Evolutionary conservation across 2,329 filamentous ascomycete species (phyloP).

Genomic region (Aureobasidium sp.): DNA sequence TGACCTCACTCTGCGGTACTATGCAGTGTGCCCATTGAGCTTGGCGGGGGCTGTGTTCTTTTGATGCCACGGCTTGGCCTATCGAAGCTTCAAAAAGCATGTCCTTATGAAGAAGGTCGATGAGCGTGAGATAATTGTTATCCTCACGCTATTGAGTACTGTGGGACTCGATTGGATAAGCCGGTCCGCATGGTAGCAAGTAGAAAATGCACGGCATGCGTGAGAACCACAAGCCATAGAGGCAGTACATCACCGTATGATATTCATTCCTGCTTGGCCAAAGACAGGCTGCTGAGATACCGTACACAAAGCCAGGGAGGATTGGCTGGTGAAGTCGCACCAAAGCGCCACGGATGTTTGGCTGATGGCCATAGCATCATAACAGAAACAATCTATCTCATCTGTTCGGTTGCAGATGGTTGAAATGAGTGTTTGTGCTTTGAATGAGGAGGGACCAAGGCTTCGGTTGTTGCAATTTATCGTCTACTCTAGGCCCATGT

Average conservation of each 20-base stretch:
- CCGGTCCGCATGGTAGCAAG: background rate
- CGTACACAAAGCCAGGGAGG: background rate
- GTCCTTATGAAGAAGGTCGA: slow-evolving; percentile 1
- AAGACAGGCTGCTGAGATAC: background rate
- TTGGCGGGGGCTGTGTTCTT: slow-evolving; percentile 11
- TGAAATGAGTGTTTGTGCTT: slow-evolving; percentile 15
- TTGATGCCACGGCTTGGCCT: background rate
- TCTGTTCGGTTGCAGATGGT: slow-evolving; percentile 2
- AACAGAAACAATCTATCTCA: slow-evolving; percentile 3
- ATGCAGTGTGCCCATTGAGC: background rate
- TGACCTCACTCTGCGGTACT: slow-evolving; percentile 8
- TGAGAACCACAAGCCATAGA: background rate
- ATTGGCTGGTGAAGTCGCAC: background rate
- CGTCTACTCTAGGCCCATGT: background rate
- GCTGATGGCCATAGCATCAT: slow-evolving; percentile 1
- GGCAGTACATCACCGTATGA: background rate
- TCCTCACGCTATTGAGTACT: background rate
- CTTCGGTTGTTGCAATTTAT: slow-evolving; percentile 13
- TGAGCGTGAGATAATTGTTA: background rate
- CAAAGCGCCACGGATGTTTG: slow-evolving; percentile 9
- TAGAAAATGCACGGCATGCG: background rate
- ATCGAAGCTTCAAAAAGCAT: slow-evolving; percentile 7
- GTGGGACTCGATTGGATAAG: background rate
- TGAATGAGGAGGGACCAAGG: slow-evolving; percentile 3
- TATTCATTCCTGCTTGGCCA: background rate